Base-by-base conservation (phyloP, 2,329 filamentous ascomycete species). In the Aspergillus caelatus region DNA sequence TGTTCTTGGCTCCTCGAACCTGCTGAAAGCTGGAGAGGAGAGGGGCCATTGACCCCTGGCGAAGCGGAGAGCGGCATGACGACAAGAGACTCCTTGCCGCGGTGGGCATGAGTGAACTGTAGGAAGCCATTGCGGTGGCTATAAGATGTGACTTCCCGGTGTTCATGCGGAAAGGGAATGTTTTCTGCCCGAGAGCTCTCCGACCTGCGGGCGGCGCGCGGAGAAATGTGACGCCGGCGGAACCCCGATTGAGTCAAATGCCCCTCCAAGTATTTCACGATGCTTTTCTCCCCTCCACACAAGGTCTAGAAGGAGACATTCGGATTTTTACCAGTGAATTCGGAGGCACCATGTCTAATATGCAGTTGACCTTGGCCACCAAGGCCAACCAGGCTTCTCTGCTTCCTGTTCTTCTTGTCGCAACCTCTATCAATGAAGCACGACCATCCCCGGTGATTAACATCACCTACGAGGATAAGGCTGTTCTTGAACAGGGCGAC, bases 401-500 rank as follows among this genome's bases (percentile, higher is more conserved):
- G 48, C 71, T 81, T n/a, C 80, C 80, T 19, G 76, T 76, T 41
- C 67, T 80, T 21, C 70, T 82, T 50, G 73, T 80, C 63, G 79
- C 77, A 12, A 74, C 75, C 34, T 80, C 77, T 8, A 71, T 79
- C 65, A 80, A 80, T 55, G 73, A 77, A 68, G 73, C 75, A 12
- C 73, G 75, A 23, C 72, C 74, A 7, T 73, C 63, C 46, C 74
- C 74, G 5, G 72, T 73, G 23, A 74, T 82, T 62, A 65, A 69
- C 32, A 77, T 81, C 64, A 72, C 65, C 58, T 79, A 76, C 58
- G 75, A 81, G 65, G 78, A 81, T 59, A 72, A 71, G 41, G 71
- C 74, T 32, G 48, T 74, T 43, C 73, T 79, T 26, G 67, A 70
- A 48, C 71, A 74, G 54, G 74, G 73, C 16, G 75, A 78, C 39